Conservation (phyloP, 1,284 basidiomycete genomes). For the Fomitopsis schrenkii region DNA sequence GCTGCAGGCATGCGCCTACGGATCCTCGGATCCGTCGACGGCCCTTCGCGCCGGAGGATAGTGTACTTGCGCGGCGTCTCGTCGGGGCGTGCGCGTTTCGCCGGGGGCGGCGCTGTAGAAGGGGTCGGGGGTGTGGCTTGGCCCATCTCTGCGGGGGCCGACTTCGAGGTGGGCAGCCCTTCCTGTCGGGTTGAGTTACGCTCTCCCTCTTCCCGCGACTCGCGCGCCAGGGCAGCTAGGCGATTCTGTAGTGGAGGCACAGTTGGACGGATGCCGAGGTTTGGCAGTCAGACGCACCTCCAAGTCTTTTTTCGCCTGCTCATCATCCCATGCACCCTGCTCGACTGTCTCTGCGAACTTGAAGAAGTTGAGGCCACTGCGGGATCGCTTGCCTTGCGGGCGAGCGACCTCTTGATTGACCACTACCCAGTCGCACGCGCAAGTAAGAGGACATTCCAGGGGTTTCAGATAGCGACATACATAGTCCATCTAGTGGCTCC, state of each 20-base stretch:
- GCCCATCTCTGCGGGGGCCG: constrained; percentile 2
- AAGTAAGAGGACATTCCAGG: neutral
- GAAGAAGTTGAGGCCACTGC: constrained; percentile 59
- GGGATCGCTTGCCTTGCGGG: constrained; percentile 55
- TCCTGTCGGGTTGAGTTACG: neutral
- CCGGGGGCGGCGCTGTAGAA: neutral
- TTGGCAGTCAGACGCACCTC: constrained; percentile 32
- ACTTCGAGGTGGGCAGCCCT: neutral
- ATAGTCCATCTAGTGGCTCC: constrained; percentile 73
- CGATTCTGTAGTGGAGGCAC: constrained; percentile 6
- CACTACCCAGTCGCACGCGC: constrained; percentile 34
- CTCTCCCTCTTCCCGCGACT: constrained; percentile 13
- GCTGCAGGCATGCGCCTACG: constrained; percentile 15
- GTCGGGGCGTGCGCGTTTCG: constrained; percentile 5
- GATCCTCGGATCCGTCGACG: constrained; percentile 9
- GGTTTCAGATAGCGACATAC: constrained; percentile 31
- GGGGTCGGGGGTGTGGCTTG: neutral
- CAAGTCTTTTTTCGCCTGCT: constrained; percentile 49
- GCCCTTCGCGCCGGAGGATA: constrained; percentile 23
- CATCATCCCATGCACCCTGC: constrained; percentile 59
- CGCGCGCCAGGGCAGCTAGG: constrained; percentile 15
- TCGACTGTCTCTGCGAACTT: constrained; percentile 79
- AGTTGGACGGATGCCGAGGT: neutral
- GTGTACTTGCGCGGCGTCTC: constrained; percentile 24
- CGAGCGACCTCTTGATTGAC: constrained; percentile 46